A percentile compares a stretch with the other conserved stretches of the same genome.
Evolutionary conservation across 768 basidiomycete species (phyloP).

Genomic region (Xerocomellus chrysenteron): DNA sequence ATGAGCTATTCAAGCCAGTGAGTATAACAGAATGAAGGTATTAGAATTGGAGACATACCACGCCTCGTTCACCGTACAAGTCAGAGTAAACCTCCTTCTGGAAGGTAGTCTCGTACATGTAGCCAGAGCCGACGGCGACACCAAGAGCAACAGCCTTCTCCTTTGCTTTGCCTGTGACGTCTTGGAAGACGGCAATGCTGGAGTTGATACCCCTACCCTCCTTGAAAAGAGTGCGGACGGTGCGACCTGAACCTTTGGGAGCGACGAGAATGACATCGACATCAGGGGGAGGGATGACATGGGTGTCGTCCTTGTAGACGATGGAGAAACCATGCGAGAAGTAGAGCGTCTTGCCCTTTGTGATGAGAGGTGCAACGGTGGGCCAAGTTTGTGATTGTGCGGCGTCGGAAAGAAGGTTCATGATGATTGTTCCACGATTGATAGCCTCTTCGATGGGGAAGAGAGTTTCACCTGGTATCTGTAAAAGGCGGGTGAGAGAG

Average conservation of each 20-base stretch:
- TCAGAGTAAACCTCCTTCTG: conserved; percentile 99
- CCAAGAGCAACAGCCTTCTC: conserved; percentile 96
- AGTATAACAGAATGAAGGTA: conserved; percentile 1
- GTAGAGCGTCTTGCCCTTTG: conserved; percentile 99
- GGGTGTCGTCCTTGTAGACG: conserved; percentile 96
- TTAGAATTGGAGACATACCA: conserved; percentile 55
- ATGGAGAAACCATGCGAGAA: conserved; percentile 99
- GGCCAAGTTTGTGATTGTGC: conserved; percentile 99
- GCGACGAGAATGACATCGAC: conserved; percentile 99
- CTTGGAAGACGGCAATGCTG: conserved; percentile 92
- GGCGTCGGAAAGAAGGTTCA: conserved; percentile 99
- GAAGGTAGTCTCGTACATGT: conserved; percentile 98
- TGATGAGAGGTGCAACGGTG: conserved; percentile 86
- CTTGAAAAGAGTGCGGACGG: conserved; percentile 99
- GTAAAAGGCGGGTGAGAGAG: not conserved
- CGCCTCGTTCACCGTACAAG: conserved; percentile 99
- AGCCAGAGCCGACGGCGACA: conserved; percentile 94
- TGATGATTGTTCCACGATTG: conserved; percentile 94
- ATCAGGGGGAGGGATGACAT: conserved; percentile 86
- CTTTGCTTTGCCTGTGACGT: conserved; percentile 96
- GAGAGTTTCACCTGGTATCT: conserved; percentile 95
- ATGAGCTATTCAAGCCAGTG: conserved; percentile 60
- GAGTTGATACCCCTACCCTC: conserved; percentile 99
- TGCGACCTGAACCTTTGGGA: conserved; percentile 97
- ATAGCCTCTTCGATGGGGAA: conserved; percentile 99